Percentiles rank a stretch among this genome's conserved stretches.
These are phyloP conservation scores for Calonectria montana DNA, from an alignment of 2,329 filamentous ascomycete species.

Conservation along the genomic window DNA sequence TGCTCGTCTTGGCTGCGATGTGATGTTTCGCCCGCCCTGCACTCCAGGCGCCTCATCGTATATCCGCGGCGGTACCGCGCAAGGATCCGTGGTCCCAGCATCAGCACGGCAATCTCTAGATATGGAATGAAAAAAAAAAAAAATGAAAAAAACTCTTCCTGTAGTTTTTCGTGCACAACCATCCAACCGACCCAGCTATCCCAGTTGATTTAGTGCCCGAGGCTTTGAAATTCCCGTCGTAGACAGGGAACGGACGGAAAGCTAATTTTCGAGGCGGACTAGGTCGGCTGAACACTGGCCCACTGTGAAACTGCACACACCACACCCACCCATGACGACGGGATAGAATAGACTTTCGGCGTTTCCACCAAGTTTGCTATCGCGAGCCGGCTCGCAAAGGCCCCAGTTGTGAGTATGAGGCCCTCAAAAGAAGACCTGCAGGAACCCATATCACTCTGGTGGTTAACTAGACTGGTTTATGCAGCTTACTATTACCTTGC, in stretches of 20 bases:
- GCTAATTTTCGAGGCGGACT: background rate
- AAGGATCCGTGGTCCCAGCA: background rate
- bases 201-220: background rate
- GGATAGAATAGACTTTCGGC: background rate
- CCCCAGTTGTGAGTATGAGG: background rate
- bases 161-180: background rate
- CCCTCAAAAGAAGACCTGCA: background rate
- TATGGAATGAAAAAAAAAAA: too few relatives aligned
- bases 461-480: background rate
- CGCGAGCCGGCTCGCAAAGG: background rate
- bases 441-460: background rate
- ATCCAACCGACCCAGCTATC: background rate
- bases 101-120: background rate
- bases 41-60: background rate
- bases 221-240: background rate
- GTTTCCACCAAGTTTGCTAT: background rate
- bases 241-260: background rate
- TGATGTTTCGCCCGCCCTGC: background rate
- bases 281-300: background rate
- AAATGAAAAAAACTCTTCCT: background rate
- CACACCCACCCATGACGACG: background rate
- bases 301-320: background rate
- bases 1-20: background rate
- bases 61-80: background rate
- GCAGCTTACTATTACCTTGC: too few relatives aligned